Conservation (phyloP, 1,284 basidiomycete species). For the Testicularia cyperi region DNA sequence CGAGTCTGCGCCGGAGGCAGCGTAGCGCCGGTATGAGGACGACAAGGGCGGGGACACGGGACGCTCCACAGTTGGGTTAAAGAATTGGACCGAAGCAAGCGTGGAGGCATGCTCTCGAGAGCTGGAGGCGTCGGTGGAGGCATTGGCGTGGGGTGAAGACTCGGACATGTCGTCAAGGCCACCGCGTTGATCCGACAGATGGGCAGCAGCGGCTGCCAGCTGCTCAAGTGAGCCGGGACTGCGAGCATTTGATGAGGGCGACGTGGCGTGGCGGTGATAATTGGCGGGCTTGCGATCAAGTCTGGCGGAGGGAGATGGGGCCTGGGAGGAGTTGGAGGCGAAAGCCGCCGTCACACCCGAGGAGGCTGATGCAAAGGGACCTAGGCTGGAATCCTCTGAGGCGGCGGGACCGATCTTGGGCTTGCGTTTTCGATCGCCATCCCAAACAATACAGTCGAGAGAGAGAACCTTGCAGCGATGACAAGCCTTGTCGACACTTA, state of each 20-base stretch:
- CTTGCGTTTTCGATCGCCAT: constrained; percentile 41
- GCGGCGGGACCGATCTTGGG: constrained; percentile 10
- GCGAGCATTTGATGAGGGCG: constrained; percentile 13
- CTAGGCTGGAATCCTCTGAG: too few species aligned
- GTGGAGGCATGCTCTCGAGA: constrained; percentile 20
- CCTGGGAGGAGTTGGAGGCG: neutral
- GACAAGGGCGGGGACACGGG: constrained; percentile 3
- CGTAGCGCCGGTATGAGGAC: too few species aligned
- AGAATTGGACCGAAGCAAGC: constrained; percentile 35
- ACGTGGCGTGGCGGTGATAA: neutral
- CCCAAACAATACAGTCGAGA: constrained; percentile 45
- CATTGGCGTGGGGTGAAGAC: constrained; percentile 5
- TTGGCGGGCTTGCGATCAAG: neutral
- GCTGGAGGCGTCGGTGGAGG: constrained; percentile 14
- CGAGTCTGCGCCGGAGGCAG: too few species aligned
- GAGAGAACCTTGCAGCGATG: constrained; percentile 38
- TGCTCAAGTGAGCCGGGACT: constrained; percentile 33
- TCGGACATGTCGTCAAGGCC: constrained; percentile 10
- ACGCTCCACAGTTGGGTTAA: constrained; percentile 19
- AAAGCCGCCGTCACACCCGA: too few species aligned
- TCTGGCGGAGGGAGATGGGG: neutral
- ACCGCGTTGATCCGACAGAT: constrained; percentile 21
- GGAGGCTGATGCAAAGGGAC: too few species aligned
- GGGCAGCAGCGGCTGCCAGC: constrained; percentile 34
- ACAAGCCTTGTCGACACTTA: constrained; percentile 23